Evolutionary conservation across 352 stramenopile species (phyloP).

Genomic region (Phytophthora tubulina): DNA sequence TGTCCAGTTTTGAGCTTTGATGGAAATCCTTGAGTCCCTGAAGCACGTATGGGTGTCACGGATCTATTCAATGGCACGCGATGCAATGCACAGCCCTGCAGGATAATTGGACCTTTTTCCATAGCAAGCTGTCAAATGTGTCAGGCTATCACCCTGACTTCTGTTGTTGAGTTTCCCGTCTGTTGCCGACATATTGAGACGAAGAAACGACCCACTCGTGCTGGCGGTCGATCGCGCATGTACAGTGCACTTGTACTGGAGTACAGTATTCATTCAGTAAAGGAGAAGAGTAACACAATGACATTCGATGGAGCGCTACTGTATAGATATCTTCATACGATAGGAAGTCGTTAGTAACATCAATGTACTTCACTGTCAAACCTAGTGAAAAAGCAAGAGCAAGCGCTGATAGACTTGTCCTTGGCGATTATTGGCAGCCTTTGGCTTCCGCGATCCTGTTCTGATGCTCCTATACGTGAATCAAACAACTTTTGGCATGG

Average conservation of each 20-base stretch:
- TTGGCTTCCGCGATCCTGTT: neutral
- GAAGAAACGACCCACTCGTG: neutral
- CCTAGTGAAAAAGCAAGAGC: too few relatives aligned
- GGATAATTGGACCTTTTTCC: slow-evolving; percentile 17
- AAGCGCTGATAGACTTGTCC: too few relatives aligned
- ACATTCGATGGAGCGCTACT: too few relatives aligned
- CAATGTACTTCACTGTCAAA: too few relatives aligned
- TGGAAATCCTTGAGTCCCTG: slow-evolving; percentile 7
- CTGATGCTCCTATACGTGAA: neutral
- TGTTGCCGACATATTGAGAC: slow-evolving; percentile 1
- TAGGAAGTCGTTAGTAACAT: too few relatives aligned
- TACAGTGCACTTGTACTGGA: too few relatives aligned
- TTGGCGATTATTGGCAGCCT: too few relatives aligned
- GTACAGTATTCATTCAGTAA: too few relatives aligned
- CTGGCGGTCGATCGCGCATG: neutral
- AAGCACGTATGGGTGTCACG: slow-evolving; percentile 17
- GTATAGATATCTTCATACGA: too few relatives aligned
- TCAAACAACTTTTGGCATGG: neutral
- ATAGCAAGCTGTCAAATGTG: slow-evolving; percentile 24
- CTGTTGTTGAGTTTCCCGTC: slow-evolving; percentile 23
- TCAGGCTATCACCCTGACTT: slow-evolving; percentile 7
- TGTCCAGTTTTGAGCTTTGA: neutral
- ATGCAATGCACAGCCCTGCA: slow-evolving; percentile 1
- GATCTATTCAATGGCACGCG: too few relatives aligned
- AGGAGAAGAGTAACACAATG: too few relatives aligned